Evolutionary conservation across 805 yeast species (phyloP).

Genomic region (Sugiyamaella chiloensis): DNA sequence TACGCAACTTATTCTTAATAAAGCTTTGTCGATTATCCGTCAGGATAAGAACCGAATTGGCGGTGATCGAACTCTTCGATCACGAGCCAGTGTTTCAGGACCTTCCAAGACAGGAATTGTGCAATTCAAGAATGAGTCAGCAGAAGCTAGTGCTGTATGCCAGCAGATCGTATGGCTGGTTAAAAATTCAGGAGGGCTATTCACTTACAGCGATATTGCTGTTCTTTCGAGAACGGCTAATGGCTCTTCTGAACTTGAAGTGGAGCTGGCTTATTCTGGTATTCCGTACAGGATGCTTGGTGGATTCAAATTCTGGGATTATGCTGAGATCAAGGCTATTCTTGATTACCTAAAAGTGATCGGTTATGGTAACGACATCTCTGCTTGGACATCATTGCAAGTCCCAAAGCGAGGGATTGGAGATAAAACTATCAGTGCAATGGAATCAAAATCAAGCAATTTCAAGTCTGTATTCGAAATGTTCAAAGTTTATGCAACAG

Average conservation of each 20-base stretch:
- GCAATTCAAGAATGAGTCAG: constrained; percentile 38
- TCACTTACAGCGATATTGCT: constrained; percentile 61
- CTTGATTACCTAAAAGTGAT: constrained; percentile 64
- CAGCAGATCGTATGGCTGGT: constrained; percentile 51
- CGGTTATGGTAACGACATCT: constrained; percentile 53
- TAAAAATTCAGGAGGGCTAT: constrained; percentile 42
- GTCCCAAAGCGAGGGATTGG: constrained; percentile 72
- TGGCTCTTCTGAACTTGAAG: constrained; percentile 62
- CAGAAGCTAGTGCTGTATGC: constrained; percentile 60
- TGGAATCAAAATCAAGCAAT: constrained; percentile 22
- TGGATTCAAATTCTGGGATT: constrained; percentile 79
- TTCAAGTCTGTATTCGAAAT: constrained; percentile 13
- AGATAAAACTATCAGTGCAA: constrained; percentile 41
- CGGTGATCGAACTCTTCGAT: constrained; percentile 11
- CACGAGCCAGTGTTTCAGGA: constrained; percentile 1
- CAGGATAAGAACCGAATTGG: constrained; percentile 43
- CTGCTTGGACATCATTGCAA: constrained; percentile 58
- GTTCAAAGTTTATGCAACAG: background rate
- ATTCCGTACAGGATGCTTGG: constrained; percentile 68
- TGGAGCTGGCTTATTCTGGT: constrained; percentile 49
- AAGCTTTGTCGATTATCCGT: constrained; percentile 63
- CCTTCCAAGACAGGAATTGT: constrained; percentile 34
- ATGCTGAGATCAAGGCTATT: constrained; percentile 61
- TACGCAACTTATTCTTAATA: constrained; percentile 57
- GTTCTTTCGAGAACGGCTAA: constrained; percentile 64